Base-by-base conservation (phyloP, 345 rosid species). In the Murraya koenigii region DNA sequence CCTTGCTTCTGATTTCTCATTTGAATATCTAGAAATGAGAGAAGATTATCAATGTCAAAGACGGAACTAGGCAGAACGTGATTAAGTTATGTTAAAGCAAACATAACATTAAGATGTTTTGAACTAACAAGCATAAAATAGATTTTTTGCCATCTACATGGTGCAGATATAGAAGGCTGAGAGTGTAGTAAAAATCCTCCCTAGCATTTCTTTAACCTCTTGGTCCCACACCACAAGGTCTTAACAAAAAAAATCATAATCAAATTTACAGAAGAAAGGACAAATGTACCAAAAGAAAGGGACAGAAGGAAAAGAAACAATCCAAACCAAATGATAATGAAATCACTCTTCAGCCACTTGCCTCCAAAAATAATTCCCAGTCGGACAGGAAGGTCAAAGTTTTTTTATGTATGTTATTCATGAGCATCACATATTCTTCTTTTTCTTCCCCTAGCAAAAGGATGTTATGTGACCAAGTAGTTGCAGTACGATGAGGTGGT, bases 1-100 rank as follows among this genome's bases (percentile, higher is more conserved):
- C 78, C 97, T 88, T 56, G 95, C 90, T 90, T 95, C 98, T 54
- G 97, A 92, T 80, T 93, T 92, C 84, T 95, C 98, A n/a, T 95
- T 95, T 19, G 99, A 93, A 80, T 89, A 90, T 47, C 98, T 93
- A 65, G 11, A 32, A 73, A 75, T 75, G 56, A 72, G 26, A 38
- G 36, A 36, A 32, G 8, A 17, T 35, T 33, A 22, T 44, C 54
- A 17, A 52, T 35, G 52, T 82, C 71, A 72, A 75, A 58, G 35
- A 67, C 2, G 39, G 55, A 68, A 71, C 47, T 26, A 23, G 60
- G 44, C 22, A 4, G 7, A 44, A 61, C 32, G 41, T 70, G 47
- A 66, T 30, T 23, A 17, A 55, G 55, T 35, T 56, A 8, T 33
- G 39, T 14, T 13, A 19, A 6, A 65, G 65, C 36, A 81, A 81